A percentile compares a stretch with the other conserved stretches of the same genome.
phyloP scores from a whole-genome alignment of 148 eudicot species.

The Arbutus unedo region DNA sequence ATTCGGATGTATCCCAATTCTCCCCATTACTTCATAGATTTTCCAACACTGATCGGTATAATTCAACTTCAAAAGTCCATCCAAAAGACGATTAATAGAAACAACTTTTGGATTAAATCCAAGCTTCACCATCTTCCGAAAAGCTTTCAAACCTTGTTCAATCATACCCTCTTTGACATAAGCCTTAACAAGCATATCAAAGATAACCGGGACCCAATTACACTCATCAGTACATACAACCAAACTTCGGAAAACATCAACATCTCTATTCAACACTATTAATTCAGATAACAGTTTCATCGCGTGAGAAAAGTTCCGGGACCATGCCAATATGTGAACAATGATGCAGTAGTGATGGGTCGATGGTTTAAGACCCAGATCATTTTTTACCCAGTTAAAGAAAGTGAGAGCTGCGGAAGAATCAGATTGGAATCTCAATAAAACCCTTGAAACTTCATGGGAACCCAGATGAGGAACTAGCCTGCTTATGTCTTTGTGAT shows the following conservation, averaged over 20 bases:
- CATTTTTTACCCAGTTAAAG: slow-evolving; percentile 73
- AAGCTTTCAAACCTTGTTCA: slow-evolving; percentile 55
- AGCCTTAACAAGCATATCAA: slow-evolving; percentile 83
- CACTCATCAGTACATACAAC: slow-evolving; percentile 52
- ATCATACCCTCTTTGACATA: slow-evolving; percentile 54
- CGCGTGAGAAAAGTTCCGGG: slow-evolving; percentile 44
- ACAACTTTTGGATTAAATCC: slow-evolving; percentile 62
- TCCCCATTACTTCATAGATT: slow-evolving; percentile 56
- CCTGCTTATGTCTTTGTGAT: slow-evolving; percentile 33
- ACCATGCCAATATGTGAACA: slow-evolving; percentile 69
- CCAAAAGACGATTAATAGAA: slow-evolving; percentile 62
- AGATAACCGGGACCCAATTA: slow-evolving; percentile 82
- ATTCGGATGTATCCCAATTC: slow-evolving; percentile 58
- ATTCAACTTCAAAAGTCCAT: slow-evolving; percentile 56
- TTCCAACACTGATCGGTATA: slow-evolving; percentile 66
- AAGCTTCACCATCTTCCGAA: slow-evolving; percentile 53
- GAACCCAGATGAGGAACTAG: slow-evolving; percentile 55
- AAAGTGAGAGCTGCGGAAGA: slow-evolving; percentile 54
- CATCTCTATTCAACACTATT: slow-evolving; percentile 31
- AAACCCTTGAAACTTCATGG: slow-evolving; percentile 59
- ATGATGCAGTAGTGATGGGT: slow-evolving; percentile 53
- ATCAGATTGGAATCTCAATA: slow-evolving; percentile 83
- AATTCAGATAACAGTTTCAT: slow-evolving; percentile 59
- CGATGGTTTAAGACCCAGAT: slow-evolving; percentile 47
- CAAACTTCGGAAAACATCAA: slow-evolving; percentile 46